These are phyloP conservation scores for Decorospora gaudefroyi DNA, from an alignment of 2,329 filamentous ascomycete species.

Conservation along the genomic window DNA sequence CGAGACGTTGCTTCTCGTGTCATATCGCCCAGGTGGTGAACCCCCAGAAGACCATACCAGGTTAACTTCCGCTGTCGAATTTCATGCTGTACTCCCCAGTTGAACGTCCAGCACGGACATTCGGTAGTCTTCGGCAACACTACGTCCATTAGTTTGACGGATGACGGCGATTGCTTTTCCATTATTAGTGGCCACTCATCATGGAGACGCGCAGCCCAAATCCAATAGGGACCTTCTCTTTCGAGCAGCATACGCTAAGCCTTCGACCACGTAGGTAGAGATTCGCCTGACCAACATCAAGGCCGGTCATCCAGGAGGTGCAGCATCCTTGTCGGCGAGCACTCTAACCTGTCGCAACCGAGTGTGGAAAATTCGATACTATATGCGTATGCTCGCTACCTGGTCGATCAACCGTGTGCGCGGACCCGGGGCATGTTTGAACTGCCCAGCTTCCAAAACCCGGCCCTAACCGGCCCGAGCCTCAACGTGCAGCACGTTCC, in stretches of 20 bases:
- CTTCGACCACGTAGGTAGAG: conserved; percentile 13
- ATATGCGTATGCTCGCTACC: conserved; percentile 25
- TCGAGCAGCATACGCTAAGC: conserved; percentile 13
- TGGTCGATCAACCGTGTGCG: conserved; percentile 39
- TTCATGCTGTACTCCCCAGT: conserved; percentile 36
- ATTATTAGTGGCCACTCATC: conserved; percentile 22
- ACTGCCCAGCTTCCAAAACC: conserved; percentile 26
- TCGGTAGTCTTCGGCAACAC: conserved; percentile 34
- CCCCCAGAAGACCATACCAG: conserved; percentile 24
- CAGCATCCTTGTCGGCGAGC: conserved; percentile 19
- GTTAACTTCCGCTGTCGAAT: conserved; percentile 36
- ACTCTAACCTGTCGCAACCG: conserved; percentile 20
- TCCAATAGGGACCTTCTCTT: conserved; percentile 17
- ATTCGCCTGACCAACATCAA: conserved; percentile 19
- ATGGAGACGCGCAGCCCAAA: conserved; percentile 35
- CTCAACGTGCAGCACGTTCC: conserved; percentile 32
- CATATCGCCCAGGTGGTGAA: conserved; percentile 39
- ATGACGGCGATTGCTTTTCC: conserved; percentile 32
- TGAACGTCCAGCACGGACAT: conserved; percentile 38
- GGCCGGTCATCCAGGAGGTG: conserved; percentile 14
- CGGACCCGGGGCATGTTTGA: conserved; percentile 21
- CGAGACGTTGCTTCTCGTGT: conserved; percentile 39
- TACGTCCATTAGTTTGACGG: conserved; percentile 21
- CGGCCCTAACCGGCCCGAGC: conserved; percentile 40
- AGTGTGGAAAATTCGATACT: conserved; percentile 25